phyloP scores from a whole-genome alignment of 1,284 basidiomycete genomes.

The Ganoderma sinense region DNA sequence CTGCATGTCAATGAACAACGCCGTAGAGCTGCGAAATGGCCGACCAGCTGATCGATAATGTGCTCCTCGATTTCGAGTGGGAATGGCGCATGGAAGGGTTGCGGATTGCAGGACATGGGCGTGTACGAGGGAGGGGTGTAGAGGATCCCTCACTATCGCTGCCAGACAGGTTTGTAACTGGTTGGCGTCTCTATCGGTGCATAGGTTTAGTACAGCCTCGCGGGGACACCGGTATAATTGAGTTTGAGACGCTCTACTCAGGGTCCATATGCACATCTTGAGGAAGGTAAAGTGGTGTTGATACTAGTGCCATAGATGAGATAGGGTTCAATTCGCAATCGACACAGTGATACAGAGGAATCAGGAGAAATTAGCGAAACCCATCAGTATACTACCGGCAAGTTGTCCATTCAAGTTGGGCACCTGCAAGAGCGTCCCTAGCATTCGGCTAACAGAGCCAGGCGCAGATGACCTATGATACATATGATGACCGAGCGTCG shows the following conservation, averaged over 20 bases:
- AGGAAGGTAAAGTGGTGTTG: not conserved
- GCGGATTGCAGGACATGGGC: not conserved
- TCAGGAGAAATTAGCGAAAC: too few species aligned
- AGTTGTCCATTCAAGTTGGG: too few species aligned
- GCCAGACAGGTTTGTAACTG: too few species aligned
- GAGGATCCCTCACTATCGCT: not conserved
- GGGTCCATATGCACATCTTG: not conserved
- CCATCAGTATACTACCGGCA: too few species aligned
- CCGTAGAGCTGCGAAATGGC: not conserved
- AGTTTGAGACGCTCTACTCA: not conserved
- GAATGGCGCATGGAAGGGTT: not conserved
- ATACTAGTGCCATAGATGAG: too few species aligned
- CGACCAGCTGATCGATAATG: not conserved
- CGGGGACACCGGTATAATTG: not conserved
- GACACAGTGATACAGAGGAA: too few species aligned
- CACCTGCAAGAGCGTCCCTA: too few species aligned
- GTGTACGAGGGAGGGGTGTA: not conserved
- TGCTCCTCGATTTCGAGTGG: conserved; percentile 3
- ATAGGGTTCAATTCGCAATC: too few species aligned
- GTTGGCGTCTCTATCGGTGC: not conserved
- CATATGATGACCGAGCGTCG: not conserved
- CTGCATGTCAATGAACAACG: not conserved
- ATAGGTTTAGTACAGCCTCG: not conserved
- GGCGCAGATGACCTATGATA: not conserved
- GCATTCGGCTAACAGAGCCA: not conserved